Conservation (phyloP, 139 green algal species). For the Asterochloris erici region DNA sequence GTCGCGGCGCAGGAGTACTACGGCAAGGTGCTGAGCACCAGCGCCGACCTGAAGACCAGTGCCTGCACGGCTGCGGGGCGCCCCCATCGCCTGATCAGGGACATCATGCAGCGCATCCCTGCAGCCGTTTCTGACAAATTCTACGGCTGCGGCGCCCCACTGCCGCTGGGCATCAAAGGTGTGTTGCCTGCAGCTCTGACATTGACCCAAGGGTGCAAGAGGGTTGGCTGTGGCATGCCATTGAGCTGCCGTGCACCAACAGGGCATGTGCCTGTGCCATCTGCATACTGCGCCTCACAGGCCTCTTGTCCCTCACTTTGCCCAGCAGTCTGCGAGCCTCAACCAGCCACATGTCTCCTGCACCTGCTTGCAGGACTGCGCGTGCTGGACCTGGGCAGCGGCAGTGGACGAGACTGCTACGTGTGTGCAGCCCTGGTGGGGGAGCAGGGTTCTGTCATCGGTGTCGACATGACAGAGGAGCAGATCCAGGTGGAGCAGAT, state of each 20-base stretch:
- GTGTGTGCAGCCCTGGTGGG: constrained; percentile 87
- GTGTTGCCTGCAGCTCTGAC: constrained; percentile 19
- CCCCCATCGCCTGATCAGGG: constrained; percentile 34
- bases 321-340: background rate
- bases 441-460: constrained; percentile 66
- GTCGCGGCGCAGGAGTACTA: constrained; percentile 77
- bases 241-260: too few species aligned
- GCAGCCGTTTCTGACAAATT: constrained; percentile 61
- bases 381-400: constrained; percentile 80
- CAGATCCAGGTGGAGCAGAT: constrained; percentile 62
- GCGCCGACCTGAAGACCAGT: constrained; percentile 79
- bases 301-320: background rate
- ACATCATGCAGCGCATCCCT: constrained; percentile 31
- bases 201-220: background rate
- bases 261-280: background rate
- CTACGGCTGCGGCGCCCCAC: constrained; percentile 92
- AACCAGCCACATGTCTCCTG: background rate
- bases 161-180: constrained; percentile 80
- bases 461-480: constrained; percentile 94
- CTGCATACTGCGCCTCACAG: background rate
- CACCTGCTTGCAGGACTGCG: constrained; percentile 21
- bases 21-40: constrained; percentile 59
- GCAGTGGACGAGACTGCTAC: constrained; percentile 92
- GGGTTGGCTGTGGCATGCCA: too few species aligned
- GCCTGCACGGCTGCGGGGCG: constrained; percentile 77